These are phyloP conservation scores for Elsinoe australis DNA, from an alignment of 2,329 filamentous ascomycete species.

Conservation along the genomic window DNA sequence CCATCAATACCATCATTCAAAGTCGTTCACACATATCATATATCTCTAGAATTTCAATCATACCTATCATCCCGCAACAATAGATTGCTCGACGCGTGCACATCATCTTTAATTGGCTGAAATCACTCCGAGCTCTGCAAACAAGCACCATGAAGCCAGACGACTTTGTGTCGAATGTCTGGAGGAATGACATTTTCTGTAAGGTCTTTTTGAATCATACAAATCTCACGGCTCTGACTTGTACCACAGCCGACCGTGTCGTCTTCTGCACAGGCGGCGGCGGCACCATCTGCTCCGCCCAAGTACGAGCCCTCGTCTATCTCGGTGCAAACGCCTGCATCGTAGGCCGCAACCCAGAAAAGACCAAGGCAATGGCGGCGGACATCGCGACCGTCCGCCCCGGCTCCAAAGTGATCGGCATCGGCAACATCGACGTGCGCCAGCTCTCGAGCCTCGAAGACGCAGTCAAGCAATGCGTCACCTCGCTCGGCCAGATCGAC, in stretches of 20 bases:
- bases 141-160: neutral
- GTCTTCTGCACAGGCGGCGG: constrained; percentile 93
- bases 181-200: neutral
- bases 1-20: too few species aligned
- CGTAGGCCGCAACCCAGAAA: constrained; percentile 78
- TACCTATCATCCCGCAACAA: neutral
- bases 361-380: constrained; percentile 71
- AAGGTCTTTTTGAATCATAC: neutral
- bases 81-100: neutral
- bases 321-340: constrained; percentile 93
- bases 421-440: constrained; percentile 66
- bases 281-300: constrained; percentile 86
- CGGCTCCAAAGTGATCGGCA: constrained; percentile 77
- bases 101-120: neutral
- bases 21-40: too few species aligned
- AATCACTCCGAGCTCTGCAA: too few species aligned
- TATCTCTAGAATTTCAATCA: too few species aligned
- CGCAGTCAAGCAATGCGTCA: constrained; percentile 70
- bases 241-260: constrained; percentile 68
- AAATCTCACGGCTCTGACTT: too few species aligned
- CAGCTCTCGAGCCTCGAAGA: constrained; percentile 58
- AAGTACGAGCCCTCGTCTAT: constrained; percentile 83
- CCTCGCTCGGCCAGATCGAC: constrained; percentile 81
- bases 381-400: constrained; percentile 72
- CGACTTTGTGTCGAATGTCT: neutral